A percentile compares a stretch with the other conserved stretches of the same genome.
These are phyloP conservation scores for Mrakia blollopis DNA, from an alignment of 768 basidiomycete genomes.

Conservation along the genomic window DNA sequence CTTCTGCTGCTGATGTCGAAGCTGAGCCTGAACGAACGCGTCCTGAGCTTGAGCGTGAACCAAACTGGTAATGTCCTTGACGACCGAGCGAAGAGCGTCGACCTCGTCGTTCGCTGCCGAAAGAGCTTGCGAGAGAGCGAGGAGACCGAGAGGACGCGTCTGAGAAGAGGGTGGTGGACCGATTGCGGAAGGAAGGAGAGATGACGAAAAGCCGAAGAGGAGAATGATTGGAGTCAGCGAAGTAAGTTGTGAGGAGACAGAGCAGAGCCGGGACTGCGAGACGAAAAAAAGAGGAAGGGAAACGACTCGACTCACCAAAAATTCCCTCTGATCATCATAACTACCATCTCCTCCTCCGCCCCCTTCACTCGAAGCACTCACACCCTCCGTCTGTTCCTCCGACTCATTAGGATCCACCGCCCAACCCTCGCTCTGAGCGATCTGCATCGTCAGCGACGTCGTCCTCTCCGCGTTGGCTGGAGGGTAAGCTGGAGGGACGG, in stretches of 20 bases:
- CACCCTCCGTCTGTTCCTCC: background rate
- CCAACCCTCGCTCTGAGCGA: slow-evolving; percentile 15
- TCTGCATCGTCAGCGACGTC: slow-evolving; percentile 24
- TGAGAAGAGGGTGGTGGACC: background rate
- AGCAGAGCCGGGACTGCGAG: background rate
- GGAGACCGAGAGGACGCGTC: slow-evolving; percentile 25
- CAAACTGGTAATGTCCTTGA: slow-evolving; percentile 14
- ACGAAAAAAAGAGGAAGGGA: background rate
- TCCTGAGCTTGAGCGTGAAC: slow-evolving; percentile 17
- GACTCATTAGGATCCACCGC: background rate
- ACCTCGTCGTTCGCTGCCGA: slow-evolving; percentile 27
- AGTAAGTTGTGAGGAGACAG: too few relatives aligned
- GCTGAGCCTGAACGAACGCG: background rate
- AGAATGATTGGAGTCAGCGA: background rate
- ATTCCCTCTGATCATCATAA: slow-evolving; percentile 7
- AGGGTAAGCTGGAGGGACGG: slow-evolving; percentile 8
- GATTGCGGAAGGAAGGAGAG: background rate
- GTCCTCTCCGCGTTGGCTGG: background rate
- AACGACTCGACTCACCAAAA: slow-evolving; percentile 1
- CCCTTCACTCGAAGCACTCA: background rate
- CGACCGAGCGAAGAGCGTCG: slow-evolving; percentile 15
- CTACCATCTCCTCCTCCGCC: background rate
- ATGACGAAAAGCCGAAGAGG: background rate
- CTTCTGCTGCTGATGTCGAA: background rate
- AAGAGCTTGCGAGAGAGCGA: slow-evolving; percentile 22